These are phyloP conservation scores for Saxophila tyrrhenica DNA, from an alignment of 495 filamentous ascomycete genomes.

Conservation along the genomic window DNA sequence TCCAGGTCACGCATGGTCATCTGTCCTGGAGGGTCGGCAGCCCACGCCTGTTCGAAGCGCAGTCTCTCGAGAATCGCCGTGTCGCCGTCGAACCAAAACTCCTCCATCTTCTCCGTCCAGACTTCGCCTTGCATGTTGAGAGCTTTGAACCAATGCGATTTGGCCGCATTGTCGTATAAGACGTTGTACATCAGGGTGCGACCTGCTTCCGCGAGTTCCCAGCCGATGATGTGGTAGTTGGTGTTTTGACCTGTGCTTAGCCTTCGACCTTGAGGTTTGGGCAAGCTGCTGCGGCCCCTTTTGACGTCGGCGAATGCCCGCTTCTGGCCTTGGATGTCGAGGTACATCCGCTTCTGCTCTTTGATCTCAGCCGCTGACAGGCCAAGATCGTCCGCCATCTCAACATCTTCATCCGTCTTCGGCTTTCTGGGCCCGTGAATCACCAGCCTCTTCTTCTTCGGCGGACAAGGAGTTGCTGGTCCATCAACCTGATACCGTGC, in stretches of 20 bases:
- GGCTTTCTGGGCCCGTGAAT: neutral
- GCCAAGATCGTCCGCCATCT: neutral
- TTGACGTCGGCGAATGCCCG: too few relatives aligned
- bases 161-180: neutral
- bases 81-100: neutral
- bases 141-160: neutral
- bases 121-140: neutral
- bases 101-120: conserved; percentile 1
- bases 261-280: neutral
- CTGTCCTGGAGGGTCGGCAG: too few relatives aligned
- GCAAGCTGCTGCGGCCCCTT: too few relatives aligned
- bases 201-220: neutral
- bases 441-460: neutral
- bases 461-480: neutral
- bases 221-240: neutral
- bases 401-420: neutral
- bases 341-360: neutral
- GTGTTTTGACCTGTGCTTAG: neutral
- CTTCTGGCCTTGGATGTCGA: too few relatives aligned
- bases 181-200: neutral
- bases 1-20: too few relatives aligned
- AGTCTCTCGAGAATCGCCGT: too few relatives aligned
- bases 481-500: neutral
- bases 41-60: too few relatives aligned
- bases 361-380: neutral